Evolutionary conservation across 2,329 filamentous ascomycete species (phyloP), one percentile per base, ranked within the genome.

Genomic region (Colletotrichum spinosum): DNA sequence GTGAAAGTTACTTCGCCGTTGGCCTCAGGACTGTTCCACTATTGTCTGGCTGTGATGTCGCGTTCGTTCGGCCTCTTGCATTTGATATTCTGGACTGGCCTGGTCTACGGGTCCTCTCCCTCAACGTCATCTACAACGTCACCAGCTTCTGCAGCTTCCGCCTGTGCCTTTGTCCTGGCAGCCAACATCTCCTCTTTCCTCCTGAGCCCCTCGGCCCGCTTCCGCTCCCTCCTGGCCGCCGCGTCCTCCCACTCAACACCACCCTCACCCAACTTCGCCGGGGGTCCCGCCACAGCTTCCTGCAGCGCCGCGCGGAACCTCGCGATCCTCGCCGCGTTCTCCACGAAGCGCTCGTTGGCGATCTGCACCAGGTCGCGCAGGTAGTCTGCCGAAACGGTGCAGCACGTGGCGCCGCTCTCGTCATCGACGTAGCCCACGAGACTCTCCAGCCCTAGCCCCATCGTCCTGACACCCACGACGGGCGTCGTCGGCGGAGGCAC

Each of bases 381-480:
- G 72, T 96, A 94, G 8, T 81, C 80, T 39, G 89, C 84, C 2
- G 88, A 81, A 2, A 97, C 92, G 25, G 90, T 78, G 50, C 77
- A 75, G 48, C 74, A 73, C 11, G 77, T 73, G 4, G 69, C 66
- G 12, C 84, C 81, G 7, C 80, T 74, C 6, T 73, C 37, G 5
- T 74, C 41, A 4, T 69, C 65, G 56, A 80, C 67, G 17, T 85
- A 76, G 1, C 93, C 95, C 38, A 98, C 84, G 34, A 97, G 84
- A 1, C 92, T 92, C 78, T 97, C 93, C 67, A 97, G 88, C 1
- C 88, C 86, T 2, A 97, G 83, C 0, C 94, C 94, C 76, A 92
- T 92, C 6, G 92, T 94, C 15, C 95, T 88, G 38, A 98, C 88
- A 3, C 92, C 95, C 3, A 97, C 92, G 76, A 97, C 92, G 2